Base-by-base conservation (phyloP, 345 rosid genomes). In the Camelina sativa region DNA sequence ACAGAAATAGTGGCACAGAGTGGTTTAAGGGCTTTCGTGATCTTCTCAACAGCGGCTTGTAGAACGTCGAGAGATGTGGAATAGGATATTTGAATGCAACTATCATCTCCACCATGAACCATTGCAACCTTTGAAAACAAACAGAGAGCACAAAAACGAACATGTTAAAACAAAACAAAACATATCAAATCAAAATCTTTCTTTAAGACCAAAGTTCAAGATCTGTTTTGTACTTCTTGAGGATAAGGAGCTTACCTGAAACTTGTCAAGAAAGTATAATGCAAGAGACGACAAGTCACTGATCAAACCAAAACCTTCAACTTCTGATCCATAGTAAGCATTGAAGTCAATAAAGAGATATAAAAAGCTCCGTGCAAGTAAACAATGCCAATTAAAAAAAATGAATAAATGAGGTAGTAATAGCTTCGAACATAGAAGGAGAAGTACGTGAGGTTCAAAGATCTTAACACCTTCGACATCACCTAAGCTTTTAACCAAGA, bases 81-180 rank as follows among this genome's bases (percentile, higher is more conserved):
- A 34, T 90, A 95, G 7, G 99, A 92, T 65, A 95, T 90, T 13
- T 96, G 85, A 74, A 90, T 82, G 85, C 99, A 95, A 34, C 34
- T 86, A 64, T 95, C 92, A 6, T 95, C 97, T 62, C 98, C 99
- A n/a, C 99, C 98, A 0, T 98, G 99, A 55, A 95, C 98, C 74
- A 92, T 61, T 7, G 99, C 99, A 44, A 95, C 98, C 99, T 95
- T 15, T 17, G 7, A 23, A 54, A 2, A 46, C 72, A 64, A 37
- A 44, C 69, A 69, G 58, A 68, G 64, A 44, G 25, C 40, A 50
- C 28, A 23, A 60, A 19, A 13, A 16, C 13, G 12, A 53, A 15
- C 15, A 7, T 4, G 8, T 40, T 4, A 40, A 7, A 22, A 3
- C 11, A 13, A 22, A 17, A 17, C 17, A 17, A 17, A 7, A 19